These are phyloP conservation scores for Otatea glauca DNA, from an alignment of 176 grass and related monocot genomes.

Conservation along the genomic window DNA sequence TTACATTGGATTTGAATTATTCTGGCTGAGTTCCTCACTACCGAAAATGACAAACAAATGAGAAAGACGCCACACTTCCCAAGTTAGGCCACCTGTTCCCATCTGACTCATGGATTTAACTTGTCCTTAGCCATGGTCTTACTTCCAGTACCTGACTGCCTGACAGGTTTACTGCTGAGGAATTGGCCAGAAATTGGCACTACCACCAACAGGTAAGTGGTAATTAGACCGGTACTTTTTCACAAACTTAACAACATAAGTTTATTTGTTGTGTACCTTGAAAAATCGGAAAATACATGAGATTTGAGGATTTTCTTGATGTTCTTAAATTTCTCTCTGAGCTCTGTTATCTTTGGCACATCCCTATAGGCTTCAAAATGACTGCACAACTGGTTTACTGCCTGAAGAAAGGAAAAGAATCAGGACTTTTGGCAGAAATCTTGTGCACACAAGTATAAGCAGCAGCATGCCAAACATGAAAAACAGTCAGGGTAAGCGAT, in stretches of 20 bases:
- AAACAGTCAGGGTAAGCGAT: not conserved
- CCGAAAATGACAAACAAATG: slow-evolving; percentile 5
- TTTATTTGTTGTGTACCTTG: slow-evolving; percentile 64
- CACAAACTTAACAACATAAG: not conserved
- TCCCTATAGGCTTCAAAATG: slow-evolving; percentile 99
- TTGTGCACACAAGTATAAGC: not conserved
- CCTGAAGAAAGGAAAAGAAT: slow-evolving; percentile 58
- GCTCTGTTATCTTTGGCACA: slow-evolving; percentile 97
- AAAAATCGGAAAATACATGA: slow-evolving; percentile 98
- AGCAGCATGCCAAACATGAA: not conserved
- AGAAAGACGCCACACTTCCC: not conserved
- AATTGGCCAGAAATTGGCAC: not conserved
- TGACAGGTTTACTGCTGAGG: slow-evolving; percentile 20
- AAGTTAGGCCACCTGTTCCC: slow-evolving; percentile 37
- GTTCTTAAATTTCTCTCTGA: slow-evolving; percentile 98
- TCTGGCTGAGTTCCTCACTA: not conserved
- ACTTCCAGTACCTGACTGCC: slow-evolving; percentile 14
- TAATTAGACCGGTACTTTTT: not conserved
- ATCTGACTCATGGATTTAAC: slow-evolving; percentile 13
- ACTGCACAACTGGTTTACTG: slow-evolving; percentile 95
- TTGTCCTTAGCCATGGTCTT: slow-evolving; percentile 5
- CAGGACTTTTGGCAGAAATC: slow-evolving; percentile 1
- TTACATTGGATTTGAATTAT: slow-evolving; percentile 12
- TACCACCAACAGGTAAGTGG: not conserved
- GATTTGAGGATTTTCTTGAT: slow-evolving; percentile 99